Conservation (phyloP, 306 rosid species). For the Cucurbita argyrosperma region DNA sequence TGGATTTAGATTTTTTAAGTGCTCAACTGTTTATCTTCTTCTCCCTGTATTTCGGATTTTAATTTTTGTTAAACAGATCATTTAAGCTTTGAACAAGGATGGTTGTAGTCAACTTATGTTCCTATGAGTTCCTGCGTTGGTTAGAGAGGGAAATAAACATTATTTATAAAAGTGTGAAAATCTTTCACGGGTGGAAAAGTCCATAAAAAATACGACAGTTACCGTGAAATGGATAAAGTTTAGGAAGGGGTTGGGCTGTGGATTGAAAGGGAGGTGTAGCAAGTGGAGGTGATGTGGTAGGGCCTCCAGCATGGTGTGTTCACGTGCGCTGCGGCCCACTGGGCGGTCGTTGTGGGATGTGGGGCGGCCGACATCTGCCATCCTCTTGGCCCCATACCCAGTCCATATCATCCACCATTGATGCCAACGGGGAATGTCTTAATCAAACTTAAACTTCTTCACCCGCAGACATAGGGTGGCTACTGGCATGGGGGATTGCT, state of each 20-base stretch:
- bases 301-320: background rate
- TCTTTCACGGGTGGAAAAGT: too few species aligned
- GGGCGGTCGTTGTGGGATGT: background rate
- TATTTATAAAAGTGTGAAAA: too few species aligned
- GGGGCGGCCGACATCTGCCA: background rate
- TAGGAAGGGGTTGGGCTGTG: background rate
- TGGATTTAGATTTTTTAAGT: background rate
- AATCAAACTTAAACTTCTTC: background rate
- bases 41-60: too few species aligned
- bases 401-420: background rate
- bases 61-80: background rate
- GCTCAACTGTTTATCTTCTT: background rate
- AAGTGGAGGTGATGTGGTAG: background rate
- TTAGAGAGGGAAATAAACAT: too few species aligned
- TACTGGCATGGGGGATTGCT: too few species aligned
- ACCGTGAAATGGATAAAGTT: background rate
- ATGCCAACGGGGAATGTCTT: background rate
- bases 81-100: too few species aligned
- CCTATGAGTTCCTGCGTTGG: accelerated
- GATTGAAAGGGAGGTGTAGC: background rate
- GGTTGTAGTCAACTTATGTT: too few species aligned
- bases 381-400: background rate
- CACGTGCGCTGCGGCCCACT: background rate
- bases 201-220: too few species aligned
- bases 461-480: background rate